A percentile compares a stretch with the other conserved stretches of the same genome.
Conservation (phyloP, 768 basidiomycete species). For the Mycena crocata region DNA sequence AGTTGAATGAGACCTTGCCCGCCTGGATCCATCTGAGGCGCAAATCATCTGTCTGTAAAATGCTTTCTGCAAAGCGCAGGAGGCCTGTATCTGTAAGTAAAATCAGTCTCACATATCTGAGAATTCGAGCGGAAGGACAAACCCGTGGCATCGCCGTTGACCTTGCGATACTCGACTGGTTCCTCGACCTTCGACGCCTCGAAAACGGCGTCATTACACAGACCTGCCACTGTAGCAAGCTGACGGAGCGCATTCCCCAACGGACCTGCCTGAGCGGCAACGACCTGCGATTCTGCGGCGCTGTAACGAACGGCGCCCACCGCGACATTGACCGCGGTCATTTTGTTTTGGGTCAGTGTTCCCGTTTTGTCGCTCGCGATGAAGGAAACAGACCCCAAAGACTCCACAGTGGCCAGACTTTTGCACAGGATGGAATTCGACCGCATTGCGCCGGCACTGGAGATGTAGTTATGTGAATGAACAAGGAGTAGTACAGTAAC, state of each 20-base stretch:
- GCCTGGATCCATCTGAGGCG: slow-evolving; percentile 49
- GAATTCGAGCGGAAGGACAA: slow-evolving; percentile 4
- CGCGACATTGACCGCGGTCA: slow-evolving; percentile 65
- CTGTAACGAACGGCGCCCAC: slow-evolving; percentile 48
- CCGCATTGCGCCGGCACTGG: slow-evolving; percentile 56
- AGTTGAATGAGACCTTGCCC: slow-evolving; percentile 54
- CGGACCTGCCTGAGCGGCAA: slow-evolving; percentile 25
- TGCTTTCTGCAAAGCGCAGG: slow-evolving; percentile 58
- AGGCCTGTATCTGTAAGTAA: slow-evolving; percentile 60
- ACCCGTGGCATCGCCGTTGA: slow-evolving; percentile 71
- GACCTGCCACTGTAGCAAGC: slow-evolving; percentile 53
- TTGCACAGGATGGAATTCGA: slow-evolving; percentile 65
- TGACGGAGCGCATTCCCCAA: slow-evolving; percentile 39
- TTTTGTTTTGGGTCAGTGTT: slow-evolving; percentile 69
- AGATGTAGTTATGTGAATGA: not conserved
- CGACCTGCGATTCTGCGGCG: slow-evolving; percentile 29
- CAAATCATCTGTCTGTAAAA: slow-evolving; percentile 41
- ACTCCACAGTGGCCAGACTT: slow-evolving; percentile 74
- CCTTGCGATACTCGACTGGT: slow-evolving; percentile 36
- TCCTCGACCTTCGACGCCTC: slow-evolving; percentile 44
- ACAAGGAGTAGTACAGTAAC: not conserved
- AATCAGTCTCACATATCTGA: not conserved
- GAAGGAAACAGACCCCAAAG: slow-evolving; percentile 70
- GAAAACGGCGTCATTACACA: slow-evolving; percentile 66
- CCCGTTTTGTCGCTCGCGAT: slow-evolving; percentile 70